Conservation (phyloP, 805 yeast genomes). For the Komagataella ulmi region DNA sequence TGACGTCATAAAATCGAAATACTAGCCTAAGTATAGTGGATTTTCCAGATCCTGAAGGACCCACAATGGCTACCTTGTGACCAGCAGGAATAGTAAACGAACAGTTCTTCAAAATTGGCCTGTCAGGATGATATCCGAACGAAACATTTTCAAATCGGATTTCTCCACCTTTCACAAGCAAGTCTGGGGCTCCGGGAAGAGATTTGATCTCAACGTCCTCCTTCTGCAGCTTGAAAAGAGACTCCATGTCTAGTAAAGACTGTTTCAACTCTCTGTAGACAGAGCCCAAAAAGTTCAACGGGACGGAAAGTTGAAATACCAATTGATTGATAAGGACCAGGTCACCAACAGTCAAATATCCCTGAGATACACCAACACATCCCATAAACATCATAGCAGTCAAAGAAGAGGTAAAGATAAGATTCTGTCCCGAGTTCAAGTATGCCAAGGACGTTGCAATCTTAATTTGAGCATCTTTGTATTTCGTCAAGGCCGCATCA, state of each 20-base stretch:
- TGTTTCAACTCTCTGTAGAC: constrained; percentile 93
- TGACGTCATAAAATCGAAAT: constrained; percentile 82
- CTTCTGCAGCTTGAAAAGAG: constrained; percentile 74
- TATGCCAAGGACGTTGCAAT: constrained; percentile 79
- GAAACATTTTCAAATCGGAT: constrained; percentile 83
- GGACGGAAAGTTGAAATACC: constrained; percentile 92
- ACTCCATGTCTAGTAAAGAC: constrained; percentile 90
- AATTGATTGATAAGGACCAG: constrained; percentile 88
- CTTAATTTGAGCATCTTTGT: constrained; percentile 64
- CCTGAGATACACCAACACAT: constrained; percentile 79
- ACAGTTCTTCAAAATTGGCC: constrained; percentile 75
- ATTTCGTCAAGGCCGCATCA: constrained; percentile 56
- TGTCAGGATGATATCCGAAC: constrained; percentile 81
- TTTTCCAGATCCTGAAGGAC: constrained; percentile 94
- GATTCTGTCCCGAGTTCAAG: constrained; percentile 66
- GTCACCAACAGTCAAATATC: constrained; percentile 84
- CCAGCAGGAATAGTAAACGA: constrained; percentile 86
- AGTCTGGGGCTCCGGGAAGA: constrained; percentile 45
- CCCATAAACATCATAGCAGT: constrained; percentile 99
- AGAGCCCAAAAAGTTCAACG: constrained; percentile 86
- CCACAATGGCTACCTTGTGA: constrained; percentile 83
- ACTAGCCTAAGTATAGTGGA: constrained; percentile 76
- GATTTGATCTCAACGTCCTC: constrained; percentile 58
- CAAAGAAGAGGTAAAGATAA: constrained; percentile 76
- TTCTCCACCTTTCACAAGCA: constrained; percentile 56